Evolutionary conservation across 176 grass and related monocot genomes (phyloP), one percentile per base, ranked within the genome.

Genomic region (Calamus simplicifolius): DNA sequence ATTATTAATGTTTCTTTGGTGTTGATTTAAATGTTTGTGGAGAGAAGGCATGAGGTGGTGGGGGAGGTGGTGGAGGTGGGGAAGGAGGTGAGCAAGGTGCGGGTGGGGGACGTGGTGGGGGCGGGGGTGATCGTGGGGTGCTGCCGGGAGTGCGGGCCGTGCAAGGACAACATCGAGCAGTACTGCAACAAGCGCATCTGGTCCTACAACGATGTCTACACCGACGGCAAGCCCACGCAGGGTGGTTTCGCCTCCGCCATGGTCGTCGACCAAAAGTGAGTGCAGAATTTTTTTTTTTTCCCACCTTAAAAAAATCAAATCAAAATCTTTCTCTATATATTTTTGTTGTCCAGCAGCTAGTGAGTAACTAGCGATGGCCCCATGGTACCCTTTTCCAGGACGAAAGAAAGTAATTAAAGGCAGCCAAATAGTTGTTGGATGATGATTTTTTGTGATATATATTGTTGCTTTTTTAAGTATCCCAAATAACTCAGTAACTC

Each of bases 131-230:
- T 98, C 25, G 75, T 98, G 0, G 81, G 93, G 18, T 89, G 87
- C 63, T 98, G 93, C 76, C 84, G 87, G 4, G 61, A 79, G n/a
- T 98, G 93, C 63, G 43, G 16, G 18, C 77, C 93, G 2, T 98
- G 93, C 81, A 91, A 88, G 75, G 77, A 79, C 18, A 79, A 85
- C 65, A 59, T 78, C 14, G 93, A 98, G 79, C 93, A 98, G 66
- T 98, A 98, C 79, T 98, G 93, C 79, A 85, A 71, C 79, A 92
- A 98, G 81, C 84, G 17, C 55, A 85, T 98, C 6, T 98, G 93
- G 93, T 82, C 93, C 0, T 98, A 98, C 77, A 98, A 98, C 56
- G 93, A 98, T 6, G 87, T 98, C 35, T 92, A 92, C 75, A 76
- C 84, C 3, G 93, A 98, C 2, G 93, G 93, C 51, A 70, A 68